Percentiles rank a stretch among this genome's conserved stretches.
These are phyloP conservation scores for Fraxinus pennsylvanica DNA, from an alignment of 257 asterid species.

Conservation along the genomic window DNA sequence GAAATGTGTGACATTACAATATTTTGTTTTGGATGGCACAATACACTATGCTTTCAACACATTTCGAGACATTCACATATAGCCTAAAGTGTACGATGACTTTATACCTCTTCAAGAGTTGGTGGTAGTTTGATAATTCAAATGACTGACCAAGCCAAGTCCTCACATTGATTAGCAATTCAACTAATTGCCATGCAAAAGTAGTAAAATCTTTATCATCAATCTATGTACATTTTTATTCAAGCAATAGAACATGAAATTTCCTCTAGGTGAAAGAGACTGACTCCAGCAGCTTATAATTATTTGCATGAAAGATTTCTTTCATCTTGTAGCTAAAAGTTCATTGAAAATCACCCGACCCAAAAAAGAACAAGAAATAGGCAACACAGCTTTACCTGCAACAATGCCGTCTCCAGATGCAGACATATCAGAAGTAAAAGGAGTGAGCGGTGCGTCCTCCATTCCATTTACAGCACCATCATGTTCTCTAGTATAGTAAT, in stretches of 20 bases:
- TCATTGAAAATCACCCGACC: constrained; percentile 11
- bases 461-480: constrained; percentile 74
- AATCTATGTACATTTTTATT: neutral
- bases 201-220: neutral
- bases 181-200: neutral
- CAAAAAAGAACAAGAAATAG: constrained; percentile 21
- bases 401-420: constrained; percentile 90
- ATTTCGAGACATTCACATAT: neutral
- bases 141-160: neutral
- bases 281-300: neutral
- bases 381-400: constrained; percentile 59
- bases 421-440: constrained; percentile 89
- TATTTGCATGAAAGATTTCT: neutral
- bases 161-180: neutral
- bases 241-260: neutral
- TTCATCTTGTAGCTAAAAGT: neutral
- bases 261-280: neutral
- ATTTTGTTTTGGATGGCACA: neutral
- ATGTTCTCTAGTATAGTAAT: constrained; percentile 83
- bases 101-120: neutral
- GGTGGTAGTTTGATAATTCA: neutral
- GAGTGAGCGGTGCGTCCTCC: constrained; percentile 91
- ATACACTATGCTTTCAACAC: neutral
- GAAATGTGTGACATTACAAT: neutral
- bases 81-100: neutral